phyloP scores from a whole-genome alignment of 345 rosid species.

The Kandelia obovata region DNA sequence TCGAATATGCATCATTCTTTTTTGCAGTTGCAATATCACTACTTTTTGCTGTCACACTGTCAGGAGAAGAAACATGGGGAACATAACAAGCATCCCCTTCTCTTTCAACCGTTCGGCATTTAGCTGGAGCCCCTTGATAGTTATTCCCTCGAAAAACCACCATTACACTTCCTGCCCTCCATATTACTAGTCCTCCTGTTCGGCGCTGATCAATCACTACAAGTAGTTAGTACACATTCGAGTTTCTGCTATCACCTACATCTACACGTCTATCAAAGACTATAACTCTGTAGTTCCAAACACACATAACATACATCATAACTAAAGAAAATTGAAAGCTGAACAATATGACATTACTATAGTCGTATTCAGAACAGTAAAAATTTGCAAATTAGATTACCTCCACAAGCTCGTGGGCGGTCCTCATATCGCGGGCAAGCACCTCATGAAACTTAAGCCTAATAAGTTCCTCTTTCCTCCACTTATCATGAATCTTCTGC shows the following conservation, averaged over 20 bases:
- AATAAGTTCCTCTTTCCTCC: slow-evolving; percentile 94
- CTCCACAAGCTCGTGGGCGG: slow-evolving; percentile 96
- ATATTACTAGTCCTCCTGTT: slow-evolving; percentile 88
- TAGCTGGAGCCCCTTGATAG: slow-evolving; percentile 63
- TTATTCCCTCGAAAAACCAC: slow-evolving; percentile 79
- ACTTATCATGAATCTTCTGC: slow-evolving; percentile 83
- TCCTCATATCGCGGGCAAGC: slow-evolving; percentile 86
- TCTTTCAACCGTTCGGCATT: slow-evolving; percentile 30
- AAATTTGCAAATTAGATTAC: slow-evolving; percentile 33
- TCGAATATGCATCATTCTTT: neutral
- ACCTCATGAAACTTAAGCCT: slow-evolving; percentile 94
- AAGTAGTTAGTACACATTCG: slow-evolving; percentile 29
- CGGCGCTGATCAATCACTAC: slow-evolving; percentile 70
- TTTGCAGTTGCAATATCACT: slow-evolving; percentile 24
- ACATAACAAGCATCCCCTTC: slow-evolving; percentile 58
- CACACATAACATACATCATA: no score
- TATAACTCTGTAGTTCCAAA: neutral
- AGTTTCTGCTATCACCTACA: neutral
- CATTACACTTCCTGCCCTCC: slow-evolving; percentile 99
- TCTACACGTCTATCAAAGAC: neutral
- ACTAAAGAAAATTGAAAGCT: no score
- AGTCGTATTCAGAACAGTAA: neutral
- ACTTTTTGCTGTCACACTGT: slow-evolving; percentile 20
- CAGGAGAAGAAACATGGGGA: slow-evolving; percentile 67
- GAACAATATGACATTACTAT: no score